These are phyloP conservation scores for Kitagawia praeruptora DNA, from an alignment of 129 eudicot genomes.

Conservation along the genomic window DNA sequence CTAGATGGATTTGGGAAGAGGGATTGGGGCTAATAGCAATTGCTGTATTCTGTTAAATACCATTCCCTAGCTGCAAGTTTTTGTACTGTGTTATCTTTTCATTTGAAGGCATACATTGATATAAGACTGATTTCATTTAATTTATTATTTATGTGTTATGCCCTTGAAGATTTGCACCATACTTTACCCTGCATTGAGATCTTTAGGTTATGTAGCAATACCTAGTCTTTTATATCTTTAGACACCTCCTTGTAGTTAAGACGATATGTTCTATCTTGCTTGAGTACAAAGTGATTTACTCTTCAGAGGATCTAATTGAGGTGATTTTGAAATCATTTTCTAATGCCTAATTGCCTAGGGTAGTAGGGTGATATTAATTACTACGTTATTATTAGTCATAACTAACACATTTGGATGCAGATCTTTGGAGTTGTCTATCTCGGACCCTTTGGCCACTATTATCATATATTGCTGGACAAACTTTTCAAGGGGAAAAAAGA, in stretches of 20 bases:
- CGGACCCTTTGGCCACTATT: constrained; percentile 91
- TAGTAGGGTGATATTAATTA: neutral
- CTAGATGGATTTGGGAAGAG: neutral
- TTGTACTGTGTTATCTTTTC: neutral
- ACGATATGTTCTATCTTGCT: neutral
- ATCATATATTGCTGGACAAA: constrained; percentile 69
- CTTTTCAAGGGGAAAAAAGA: constrained; percentile 90
- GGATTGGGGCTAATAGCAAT: neutral
- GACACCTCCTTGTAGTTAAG: neutral
- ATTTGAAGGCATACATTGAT: neutral
- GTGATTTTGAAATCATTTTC: neutral
- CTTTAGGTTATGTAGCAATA: neutral
- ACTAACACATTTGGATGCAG: constrained; percentile 45
- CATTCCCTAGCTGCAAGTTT: neutral
- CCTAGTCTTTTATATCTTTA: neutral
- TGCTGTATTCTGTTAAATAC: neutral
- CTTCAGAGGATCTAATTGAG: neutral
- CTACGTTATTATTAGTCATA: neutral
- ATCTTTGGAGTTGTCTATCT: constrained; percentile 83
- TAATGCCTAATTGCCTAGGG: neutral
- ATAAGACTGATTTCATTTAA: neutral
- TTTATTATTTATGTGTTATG: neutral
- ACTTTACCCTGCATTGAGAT: neutral
- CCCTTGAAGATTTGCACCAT: neutral
- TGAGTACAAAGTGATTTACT: neutral